Percentiles rank a stretch among this genome's conserved stretches.
Evolutionary conservation across 2,329 filamentous ascomycete genomes (phyloP).

Genomic region (Westerdykella ornata): DNA sequence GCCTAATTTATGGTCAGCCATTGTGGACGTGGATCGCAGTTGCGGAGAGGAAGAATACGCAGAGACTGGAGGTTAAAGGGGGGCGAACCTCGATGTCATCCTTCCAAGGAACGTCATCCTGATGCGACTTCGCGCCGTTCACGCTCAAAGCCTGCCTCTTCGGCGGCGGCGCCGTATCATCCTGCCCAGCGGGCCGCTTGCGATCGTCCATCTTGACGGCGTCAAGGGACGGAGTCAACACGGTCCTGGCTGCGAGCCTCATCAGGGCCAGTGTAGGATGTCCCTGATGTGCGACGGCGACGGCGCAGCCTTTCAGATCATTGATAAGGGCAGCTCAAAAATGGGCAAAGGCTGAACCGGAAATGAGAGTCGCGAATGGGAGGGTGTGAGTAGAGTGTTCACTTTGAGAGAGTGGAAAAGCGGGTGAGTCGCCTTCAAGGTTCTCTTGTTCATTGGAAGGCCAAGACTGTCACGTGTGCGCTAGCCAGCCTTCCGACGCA

Average conservation of each 20-base stretch:
- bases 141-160: conserved; percentile 73
- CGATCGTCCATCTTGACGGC: conserved; percentile 98
- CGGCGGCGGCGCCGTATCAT: conserved; percentile 79
- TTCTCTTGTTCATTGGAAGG: neutral
- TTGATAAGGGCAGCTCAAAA: conserved; percentile 4
- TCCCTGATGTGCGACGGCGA: conserved; percentile 14
- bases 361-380: neutral
- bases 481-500: no score
- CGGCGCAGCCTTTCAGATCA: conserved; percentile 18
- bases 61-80: conserved; percentile 10
- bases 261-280: conserved; percentile 60
- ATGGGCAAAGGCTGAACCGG: neutral
- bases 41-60: conserved; percentile 9
- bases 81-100: conserved; percentile 66
- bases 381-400: neutral
- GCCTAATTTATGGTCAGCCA: conserved; percentile 50
- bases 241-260: conserved; percentile 69
- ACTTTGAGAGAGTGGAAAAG: conserved; percentile 7
- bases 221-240: conserved; percentile 70
- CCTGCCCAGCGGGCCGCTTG: conserved; percentile 83
- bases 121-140: conserved; percentile 65
- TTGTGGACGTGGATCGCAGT: conserved; percentile 18
- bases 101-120: conserved; percentile 64
- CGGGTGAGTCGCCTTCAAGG: neutral
- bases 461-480: neutral